Evolutionary conservation across 805 yeast genomes (phyloP), one percentile per base, ranked within the genome.

Genomic region (Cyberlindnera mycetangii): DNA sequence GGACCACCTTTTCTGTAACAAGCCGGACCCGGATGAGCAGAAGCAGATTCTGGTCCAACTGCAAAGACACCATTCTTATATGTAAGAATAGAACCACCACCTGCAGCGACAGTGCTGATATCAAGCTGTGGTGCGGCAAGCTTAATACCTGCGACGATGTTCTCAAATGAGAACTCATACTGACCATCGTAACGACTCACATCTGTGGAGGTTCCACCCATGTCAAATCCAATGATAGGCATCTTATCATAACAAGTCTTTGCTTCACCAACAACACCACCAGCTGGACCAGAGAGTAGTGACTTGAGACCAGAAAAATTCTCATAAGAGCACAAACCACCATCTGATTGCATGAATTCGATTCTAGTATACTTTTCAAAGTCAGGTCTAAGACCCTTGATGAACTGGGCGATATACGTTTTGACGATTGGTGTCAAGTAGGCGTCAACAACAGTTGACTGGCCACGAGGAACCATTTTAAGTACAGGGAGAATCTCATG

Each of bases 121-220:
- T 85, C 89, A 41, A 87, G 66, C 59, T 87, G 96, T 3, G 95
- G 95, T 11, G 93, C 81, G 54, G 85, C 93, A 41, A 87, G 83
- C 3, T 85, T 82, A 37, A 87, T 81, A 18, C 92, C 92, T 3
- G 95, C 95, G 11, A 89, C 85, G 2, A 83, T 76, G 3, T 90
- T 84, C 61, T 88, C 95, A 60, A 87, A 85, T 14, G 85, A 85
- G 60, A 85, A 92, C 48, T 85, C 90, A 33, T 48, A 47, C 36
- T 75, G 72, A 2, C 92, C 92, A 37, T 81, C 81, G 58, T 69
- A 87, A 50, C 95, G 71, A 5, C 89, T 80, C 4, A 85, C 90
- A 66, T 88, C 95, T 1, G 95, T 87, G 1, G 92, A 83, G 1
- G 96, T 87, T 39, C 96, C 96, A 39, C 96, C 96, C 90, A 87